Evolutionary conservation across 495 filamentous ascomycete genomes (phyloP).

Genomic region (Penicillium tannophilum): DNA sequence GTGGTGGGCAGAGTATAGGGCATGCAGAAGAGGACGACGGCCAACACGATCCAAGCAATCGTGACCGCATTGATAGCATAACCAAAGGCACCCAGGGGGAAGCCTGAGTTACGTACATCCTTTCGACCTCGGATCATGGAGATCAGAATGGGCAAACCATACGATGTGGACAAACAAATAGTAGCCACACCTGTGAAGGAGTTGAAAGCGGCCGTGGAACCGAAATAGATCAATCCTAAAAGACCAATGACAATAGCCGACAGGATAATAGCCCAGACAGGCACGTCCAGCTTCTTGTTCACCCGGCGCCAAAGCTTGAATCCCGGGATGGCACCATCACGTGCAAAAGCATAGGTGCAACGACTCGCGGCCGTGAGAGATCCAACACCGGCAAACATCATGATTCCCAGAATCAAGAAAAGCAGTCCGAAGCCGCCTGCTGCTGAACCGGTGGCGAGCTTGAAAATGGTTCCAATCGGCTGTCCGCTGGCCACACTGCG

Average conservation of each 20-base stretch:
- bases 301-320: constrained; percentile 64
- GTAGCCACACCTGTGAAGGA: constrained; percentile 68
- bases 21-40: constrained; percentile 59
- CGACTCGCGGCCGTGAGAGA: constrained; percentile 74
- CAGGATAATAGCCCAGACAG: constrained; percentile 58
- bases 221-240: constrained; percentile 65
- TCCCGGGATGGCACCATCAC: constrained; percentile 65
- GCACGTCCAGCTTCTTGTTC: constrained; percentile 57
- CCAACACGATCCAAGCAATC: constrained; percentile 52
- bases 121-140: constrained; percentile 52
- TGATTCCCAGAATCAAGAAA: constrained; percentile 71
- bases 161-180: constrained; percentile 63
- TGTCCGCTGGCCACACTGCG: constrained; percentile 62
- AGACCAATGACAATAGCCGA: constrained; percentile 56
- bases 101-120: constrained; percentile 48
- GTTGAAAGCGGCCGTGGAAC: constrained; percentile 63
- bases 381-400: constrained; percentile 69
- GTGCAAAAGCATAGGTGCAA: constrained; percentile 77
- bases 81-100: constrained; percentile 54
- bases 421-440: constrained; percentile 71
- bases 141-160: constrained; percentile 65
- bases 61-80: constrained; percentile 54
- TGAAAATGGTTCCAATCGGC: constrained; percentile 39
- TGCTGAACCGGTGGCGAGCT: constrained; percentile 38
- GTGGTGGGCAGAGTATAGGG: constrained; percentile 53